Percentiles rank a stretch among this genome's conserved stretches.
Conservation (phyloP, 176 grass and related monocot species). For the Thalia dealbata region DNA sequence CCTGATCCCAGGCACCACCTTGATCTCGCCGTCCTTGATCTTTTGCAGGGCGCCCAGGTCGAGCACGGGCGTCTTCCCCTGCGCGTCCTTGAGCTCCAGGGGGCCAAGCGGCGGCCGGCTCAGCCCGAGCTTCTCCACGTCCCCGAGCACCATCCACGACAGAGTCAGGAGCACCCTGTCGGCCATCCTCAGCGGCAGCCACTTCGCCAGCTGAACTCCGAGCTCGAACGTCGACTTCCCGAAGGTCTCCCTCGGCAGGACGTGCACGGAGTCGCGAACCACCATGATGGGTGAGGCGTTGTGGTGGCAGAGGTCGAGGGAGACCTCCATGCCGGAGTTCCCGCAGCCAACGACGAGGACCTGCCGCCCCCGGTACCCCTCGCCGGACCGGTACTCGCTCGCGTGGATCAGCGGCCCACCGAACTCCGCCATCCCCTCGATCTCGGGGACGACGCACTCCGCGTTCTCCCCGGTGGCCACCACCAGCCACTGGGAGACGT, state of each 20-base stretch:
- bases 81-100: constrained; percentile 28
- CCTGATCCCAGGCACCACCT: constrained; percentile 28
- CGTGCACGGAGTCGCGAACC: constrained; percentile 30
- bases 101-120: constrained; percentile 23
- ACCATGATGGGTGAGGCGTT: constrained; percentile 31
- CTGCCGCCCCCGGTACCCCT: constrained; percentile 26
- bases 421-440: constrained; percentile 19
- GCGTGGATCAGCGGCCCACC: constrained; percentile 12
- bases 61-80: constrained; percentile 36
- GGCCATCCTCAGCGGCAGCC: constrained; percentile 25
- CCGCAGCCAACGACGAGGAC: constrained; percentile 38
- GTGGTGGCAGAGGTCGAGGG: constrained; percentile 18
- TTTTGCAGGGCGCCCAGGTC: constrained; percentile 30
- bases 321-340: not conserved
- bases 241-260: constrained; percentile 29
- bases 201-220: constrained; percentile 20
- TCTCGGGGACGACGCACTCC: constrained; percentile 28
- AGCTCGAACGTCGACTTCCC: constrained; percentile 34
- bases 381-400: constrained; percentile 34
- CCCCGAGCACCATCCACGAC: constrained; percentile 19
- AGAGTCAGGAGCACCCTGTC: constrained; percentile 27
- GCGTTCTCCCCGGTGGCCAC: constrained; percentile 42
- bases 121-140: constrained; percentile 24
- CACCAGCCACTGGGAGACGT: constrained; percentile 44
- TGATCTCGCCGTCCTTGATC: constrained; percentile 35